Percentiles rank a stretch among this genome's conserved stretches.
These are phyloP conservation scores for Exserohilum rostratum DNA, from an alignment of 2,329 filamentous ascomycete species.

Conservation along the genomic window DNA sequence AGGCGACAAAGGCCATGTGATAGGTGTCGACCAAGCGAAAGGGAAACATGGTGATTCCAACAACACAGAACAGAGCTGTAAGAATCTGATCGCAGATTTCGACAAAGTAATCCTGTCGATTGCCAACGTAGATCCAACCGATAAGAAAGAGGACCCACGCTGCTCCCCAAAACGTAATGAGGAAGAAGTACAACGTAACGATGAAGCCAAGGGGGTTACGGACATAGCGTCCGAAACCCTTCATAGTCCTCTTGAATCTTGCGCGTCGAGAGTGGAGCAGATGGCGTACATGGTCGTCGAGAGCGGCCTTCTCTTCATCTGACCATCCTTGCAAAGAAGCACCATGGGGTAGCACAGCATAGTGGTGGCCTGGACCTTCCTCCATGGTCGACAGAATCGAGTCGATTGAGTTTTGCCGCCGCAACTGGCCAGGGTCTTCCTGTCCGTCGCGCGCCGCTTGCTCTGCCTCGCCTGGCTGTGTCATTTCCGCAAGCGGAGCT, in stretches of 20 bases:
- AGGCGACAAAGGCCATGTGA: slow-evolving; percentile 81
- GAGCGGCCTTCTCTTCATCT: slow-evolving; percentile 71
- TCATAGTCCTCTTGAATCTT: slow-evolving; percentile 77
- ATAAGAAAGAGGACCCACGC: slow-evolving; percentile 90
- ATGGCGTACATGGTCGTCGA: slow-evolving; percentile 86
- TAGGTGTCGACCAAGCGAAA: slow-evolving; percentile 84
- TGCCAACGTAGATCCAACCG: slow-evolving; percentile 82
- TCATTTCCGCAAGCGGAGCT: slow-evolving; percentile 27
- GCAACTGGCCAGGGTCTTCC: slow-evolving; percentile 13
- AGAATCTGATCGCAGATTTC: slow-evolving; percentile 64
- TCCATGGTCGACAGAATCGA: slow-evolving; percentile 43
- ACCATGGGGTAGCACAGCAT: slow-evolving; percentile 79
- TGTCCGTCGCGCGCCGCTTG: slow-evolving; percentile 14
- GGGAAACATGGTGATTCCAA: slow-evolving; percentile 67
- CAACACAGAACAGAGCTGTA: slow-evolving; percentile 66
- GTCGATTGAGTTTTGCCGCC: slow-evolving; percentile 38
- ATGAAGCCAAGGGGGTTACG: slow-evolving; percentile 75
- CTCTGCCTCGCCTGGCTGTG: slow-evolving; percentile 22
- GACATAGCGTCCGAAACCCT: slow-evolving; percentile 81
- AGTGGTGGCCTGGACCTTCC: slow-evolving; percentile 64
- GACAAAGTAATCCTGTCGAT: slow-evolving; percentile 66
- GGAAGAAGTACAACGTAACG: slow-evolving; percentile 81
- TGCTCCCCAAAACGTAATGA: slow-evolving; percentile 85
- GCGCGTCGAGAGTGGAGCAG: slow-evolving; percentile 82
- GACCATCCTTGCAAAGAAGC: slow-evolving; percentile 77